Evolutionary conservation across 129 eudicot genomes (phyloP).

Genomic region (Chrysanthemum makinoi): DNA sequence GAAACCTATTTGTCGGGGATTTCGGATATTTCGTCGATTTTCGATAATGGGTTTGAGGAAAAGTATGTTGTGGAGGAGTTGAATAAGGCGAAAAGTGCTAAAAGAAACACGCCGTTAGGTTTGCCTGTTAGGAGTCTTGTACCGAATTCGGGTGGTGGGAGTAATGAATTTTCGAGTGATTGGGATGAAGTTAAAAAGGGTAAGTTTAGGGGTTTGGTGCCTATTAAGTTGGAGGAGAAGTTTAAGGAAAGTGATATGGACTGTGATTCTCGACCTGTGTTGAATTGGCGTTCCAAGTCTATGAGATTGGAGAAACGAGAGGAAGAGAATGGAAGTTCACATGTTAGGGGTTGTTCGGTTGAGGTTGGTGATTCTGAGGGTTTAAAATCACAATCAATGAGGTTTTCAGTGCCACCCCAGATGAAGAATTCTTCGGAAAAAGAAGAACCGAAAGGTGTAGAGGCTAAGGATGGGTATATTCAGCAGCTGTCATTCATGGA

Average conservation of each 20-base stretch:
- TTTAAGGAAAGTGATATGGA: constrained; percentile 43
- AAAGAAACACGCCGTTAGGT: constrained; percentile 43
- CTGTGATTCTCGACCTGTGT: constrained; percentile 23
- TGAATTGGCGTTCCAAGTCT: constrained; percentile 51
- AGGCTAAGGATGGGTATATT: constrained; percentile 14
- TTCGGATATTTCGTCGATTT: constrained; percentile 59
- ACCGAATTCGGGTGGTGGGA: constrained; percentile 41
- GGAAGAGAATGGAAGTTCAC: constrained; percentile 22
- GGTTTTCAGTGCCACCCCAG: constrained; percentile 27
- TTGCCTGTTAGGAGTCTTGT: constrained; percentile 64
- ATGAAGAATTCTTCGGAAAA: constrained; percentile 26
- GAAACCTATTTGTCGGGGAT: constrained; percentile 44
- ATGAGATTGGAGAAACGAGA: constrained; percentile 42
- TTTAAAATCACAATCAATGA: constrained; percentile 31
- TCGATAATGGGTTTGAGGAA: constrained; percentile 60
- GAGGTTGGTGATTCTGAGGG: constrained; percentile 35
- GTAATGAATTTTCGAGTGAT: constrained; percentile 22
- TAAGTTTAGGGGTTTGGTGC: constrained; percentile 51
- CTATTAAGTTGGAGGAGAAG: constrained; percentile 59
- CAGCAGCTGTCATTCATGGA: constrained; percentile 18
- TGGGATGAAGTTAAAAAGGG: constrained; percentile 23
- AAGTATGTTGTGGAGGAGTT: constrained; percentile 34
- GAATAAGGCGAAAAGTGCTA: constrained; percentile 3
- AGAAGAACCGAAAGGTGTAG: constrained; percentile 32
- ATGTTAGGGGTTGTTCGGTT: constrained; percentile 37